A percentile compares a stretch with the other conserved stretches of the same genome.
Conservation (phyloP, 148 eudicot genomes). For the Vaccinium corymbosum region DNA sequence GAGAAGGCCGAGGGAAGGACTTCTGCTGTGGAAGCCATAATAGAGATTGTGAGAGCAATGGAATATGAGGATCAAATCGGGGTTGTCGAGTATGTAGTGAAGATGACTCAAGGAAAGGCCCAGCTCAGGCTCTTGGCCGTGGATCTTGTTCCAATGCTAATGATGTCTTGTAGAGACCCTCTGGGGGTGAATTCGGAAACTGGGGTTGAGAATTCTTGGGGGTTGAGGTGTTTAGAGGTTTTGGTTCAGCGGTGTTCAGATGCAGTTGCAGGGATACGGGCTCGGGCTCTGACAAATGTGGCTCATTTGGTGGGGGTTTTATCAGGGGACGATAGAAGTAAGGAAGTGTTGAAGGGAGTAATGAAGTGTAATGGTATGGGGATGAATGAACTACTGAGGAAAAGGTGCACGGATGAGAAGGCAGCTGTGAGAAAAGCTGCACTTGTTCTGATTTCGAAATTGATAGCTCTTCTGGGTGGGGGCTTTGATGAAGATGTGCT, state of each 20-base stretch:
- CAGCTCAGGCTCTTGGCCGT: conserved; percentile 75
- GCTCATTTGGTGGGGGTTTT: conserved; percentile 61
- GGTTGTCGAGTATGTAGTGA: conserved; percentile 68
- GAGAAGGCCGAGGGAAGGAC: conserved; percentile 83
- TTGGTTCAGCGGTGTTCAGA: conserved; percentile 79
- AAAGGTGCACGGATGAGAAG: conserved; percentile 84
- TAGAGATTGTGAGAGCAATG: conserved; percentile 67
- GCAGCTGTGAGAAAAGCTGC: conserved; percentile 94
- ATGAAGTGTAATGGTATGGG: conserved; percentile 41
- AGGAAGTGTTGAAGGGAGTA: conserved; percentile 43
- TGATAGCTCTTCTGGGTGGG: conserved; percentile 57
- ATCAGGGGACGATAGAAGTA: conserved; percentile 33
- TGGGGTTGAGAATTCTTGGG: conserved; percentile 49
- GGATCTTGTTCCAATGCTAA: conserved; percentile 60
- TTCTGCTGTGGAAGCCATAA: conserved; percentile 67
- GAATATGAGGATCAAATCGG: conserved; percentile 53
- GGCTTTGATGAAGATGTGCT: conserved; percentile 70
- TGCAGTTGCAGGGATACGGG: conserved; percentile 69
- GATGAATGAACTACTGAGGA: conserved; percentile 55
- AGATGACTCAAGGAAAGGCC: conserved; percentile 74
- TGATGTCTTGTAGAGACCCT: conserved; percentile 41
- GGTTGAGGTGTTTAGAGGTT: conserved; percentile 64
- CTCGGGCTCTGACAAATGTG: conserved; percentile 73
- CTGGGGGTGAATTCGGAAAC: conserved; percentile 27
- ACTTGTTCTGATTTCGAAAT: conserved; percentile 63